Evolutionary conservation across 805 yeast species (phyloP).

Genomic region (Tanozyma kutaoensis): DNA sequence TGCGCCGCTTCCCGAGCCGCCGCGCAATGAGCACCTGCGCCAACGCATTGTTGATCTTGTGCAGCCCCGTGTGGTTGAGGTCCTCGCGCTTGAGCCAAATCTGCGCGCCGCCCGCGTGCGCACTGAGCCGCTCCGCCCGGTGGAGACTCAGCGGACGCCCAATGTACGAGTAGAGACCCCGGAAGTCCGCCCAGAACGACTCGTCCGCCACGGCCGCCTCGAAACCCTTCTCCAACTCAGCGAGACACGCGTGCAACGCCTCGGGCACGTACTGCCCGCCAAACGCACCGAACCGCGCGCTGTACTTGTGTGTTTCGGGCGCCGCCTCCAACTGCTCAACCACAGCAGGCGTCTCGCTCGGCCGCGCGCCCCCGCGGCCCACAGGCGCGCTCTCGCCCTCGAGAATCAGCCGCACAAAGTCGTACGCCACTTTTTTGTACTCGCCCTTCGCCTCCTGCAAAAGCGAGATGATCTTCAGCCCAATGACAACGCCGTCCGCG

Average conservation of each 20-base stretch:
- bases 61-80: slow-evolving; percentile 80
- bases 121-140: slow-evolving; percentile 79
- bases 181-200: slow-evolving; percentile 85
- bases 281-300: slow-evolving; percentile 80
- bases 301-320: slow-evolving; percentile 47
- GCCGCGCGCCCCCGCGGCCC: slow-evolving; percentile 7
- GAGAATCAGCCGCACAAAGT: slow-evolving; percentile 57
- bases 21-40: slow-evolving; percentile 74
- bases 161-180: slow-evolving; percentile 73
- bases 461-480: slow-evolving; percentile 67
- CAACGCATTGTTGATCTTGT: slow-evolving; percentile 73
- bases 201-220: slow-evolving; percentile 84
- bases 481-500: slow-evolving; percentile 95
- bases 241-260: slow-evolving; percentile 80
- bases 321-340: too few species aligned
- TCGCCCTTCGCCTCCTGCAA: slow-evolving; percentile 54
- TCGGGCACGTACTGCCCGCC: slow-evolving; percentile 99
- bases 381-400: slow-evolving; percentile 31
- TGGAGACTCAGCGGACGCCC: slow-evolving; percentile 95
- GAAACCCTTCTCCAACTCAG: slow-evolving; percentile 80
- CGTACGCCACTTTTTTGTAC: slow-evolving; percentile 50
- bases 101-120: slow-evolving; percentile 79
- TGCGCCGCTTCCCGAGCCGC: slow-evolving; percentile 62
- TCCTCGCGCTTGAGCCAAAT: slow-evolving; percentile 99
- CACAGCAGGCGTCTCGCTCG: not conserved